These are phyloP conservation scores for Quercus engelmannii DNA, from an alignment of 306 rosid species.

Conservation along the genomic window DNA sequence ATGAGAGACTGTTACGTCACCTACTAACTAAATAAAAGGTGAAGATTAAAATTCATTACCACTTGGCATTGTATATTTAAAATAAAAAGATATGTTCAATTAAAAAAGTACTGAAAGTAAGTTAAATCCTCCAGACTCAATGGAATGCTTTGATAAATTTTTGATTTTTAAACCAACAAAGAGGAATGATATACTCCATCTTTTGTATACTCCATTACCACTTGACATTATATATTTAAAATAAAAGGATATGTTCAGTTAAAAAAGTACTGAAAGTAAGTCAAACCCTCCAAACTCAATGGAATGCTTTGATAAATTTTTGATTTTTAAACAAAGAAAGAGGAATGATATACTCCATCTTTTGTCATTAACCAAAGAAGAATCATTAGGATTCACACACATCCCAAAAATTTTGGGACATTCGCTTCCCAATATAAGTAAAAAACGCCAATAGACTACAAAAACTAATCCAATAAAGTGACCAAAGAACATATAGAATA, in stretches of 20 bases:
- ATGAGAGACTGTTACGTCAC: no score
- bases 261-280: rapidly evolving
- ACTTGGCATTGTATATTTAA: no score
- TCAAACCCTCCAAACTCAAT: rapidly evolving
- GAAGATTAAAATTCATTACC: rapidly evolving
- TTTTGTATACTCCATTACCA: not conserved
- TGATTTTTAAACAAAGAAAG: no score
- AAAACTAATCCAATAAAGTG: not conserved
- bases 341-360: not conserved
- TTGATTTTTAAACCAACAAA: no score
- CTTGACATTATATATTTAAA: no score
- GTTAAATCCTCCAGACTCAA: rapidly evolving
- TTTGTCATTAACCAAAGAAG: not conserved
- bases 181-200: not conserved
- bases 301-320: no score
- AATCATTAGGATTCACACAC: not conserved
- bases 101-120: rapidly evolving
- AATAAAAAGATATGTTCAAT: rapidly evolving
- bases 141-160: no score
- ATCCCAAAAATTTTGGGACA: not conserved
- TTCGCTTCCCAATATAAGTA: no score
- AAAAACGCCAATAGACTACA: not conserved
- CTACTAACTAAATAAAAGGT: no score
- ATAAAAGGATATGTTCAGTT: rapidly evolving
- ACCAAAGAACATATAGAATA: not conserved